Percentiles rank a stretch among this genome's conserved stretches.
Conservation (phyloP, 192 early-diverging fungal genomes). For the Coemansia sp. region DNA sequence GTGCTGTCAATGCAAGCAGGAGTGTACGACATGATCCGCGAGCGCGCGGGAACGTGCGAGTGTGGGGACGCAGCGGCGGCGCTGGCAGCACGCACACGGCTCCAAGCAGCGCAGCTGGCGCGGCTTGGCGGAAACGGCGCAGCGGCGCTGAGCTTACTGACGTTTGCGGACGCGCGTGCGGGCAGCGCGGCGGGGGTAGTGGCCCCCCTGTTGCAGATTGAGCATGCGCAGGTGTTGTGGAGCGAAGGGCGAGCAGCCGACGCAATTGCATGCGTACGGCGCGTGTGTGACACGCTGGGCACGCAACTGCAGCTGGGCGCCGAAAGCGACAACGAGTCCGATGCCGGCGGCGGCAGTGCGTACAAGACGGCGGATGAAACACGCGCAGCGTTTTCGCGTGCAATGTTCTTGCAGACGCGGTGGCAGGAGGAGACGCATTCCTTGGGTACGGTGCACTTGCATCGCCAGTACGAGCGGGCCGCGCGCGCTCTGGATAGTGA, state of each 20-base stretch:
- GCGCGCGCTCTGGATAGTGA: constrained; percentile 44
- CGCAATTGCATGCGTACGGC: constrained; percentile 33
- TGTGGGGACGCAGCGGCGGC: constrained; percentile 19
- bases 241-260: constrained; percentile 36
- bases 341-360: neutral
- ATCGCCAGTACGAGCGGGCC: constrained; percentile 26
- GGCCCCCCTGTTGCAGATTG: constrained; percentile 34
- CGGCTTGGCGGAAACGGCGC: constrained; percentile 34
- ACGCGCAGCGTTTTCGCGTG: constrained; percentile 31
- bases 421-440: constrained; percentile 43
- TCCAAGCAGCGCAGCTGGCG: constrained; percentile 47
- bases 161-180: constrained; percentile 29
- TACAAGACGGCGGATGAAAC: constrained; percentile 1
- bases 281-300: constrained; percentile 4
- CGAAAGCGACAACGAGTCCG: neutral
- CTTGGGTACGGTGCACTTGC: constrained; percentile 10
- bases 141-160: constrained; percentile 42
- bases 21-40: constrained; percentile 28
- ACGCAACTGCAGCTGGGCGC: neutral
- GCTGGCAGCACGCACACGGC: constrained; percentile 22
- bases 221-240: constrained; percentile 48
- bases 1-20: constrained; percentile 43
- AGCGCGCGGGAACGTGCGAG: neutral
- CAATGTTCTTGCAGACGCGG: constrained; percentile 20
- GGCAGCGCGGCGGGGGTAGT: constrained; percentile 15